phyloP scores from a whole-genome alignment of 2,329 filamentous ascomycete species.

The Ceratocystis alfenasii region DNA sequence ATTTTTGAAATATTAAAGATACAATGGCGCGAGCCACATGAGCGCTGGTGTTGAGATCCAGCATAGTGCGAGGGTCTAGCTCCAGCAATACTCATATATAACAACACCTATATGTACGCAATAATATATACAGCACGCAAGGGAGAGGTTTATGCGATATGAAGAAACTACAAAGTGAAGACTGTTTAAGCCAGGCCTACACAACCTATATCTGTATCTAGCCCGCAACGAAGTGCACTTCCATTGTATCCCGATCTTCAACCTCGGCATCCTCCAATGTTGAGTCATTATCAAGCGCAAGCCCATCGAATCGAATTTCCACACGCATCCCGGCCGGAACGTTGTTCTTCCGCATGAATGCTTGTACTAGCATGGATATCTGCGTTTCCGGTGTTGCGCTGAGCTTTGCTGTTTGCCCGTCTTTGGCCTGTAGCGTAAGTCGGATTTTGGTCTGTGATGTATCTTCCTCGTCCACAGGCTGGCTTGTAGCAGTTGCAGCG shows the following conservation, averaged over 20 bases:
- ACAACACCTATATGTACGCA: too few relatives aligned
- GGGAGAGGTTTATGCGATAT: too few relatives aligned
- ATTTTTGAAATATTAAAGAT: conserved; percentile 77
- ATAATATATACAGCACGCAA: too few relatives aligned
- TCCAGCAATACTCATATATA: not conserved
- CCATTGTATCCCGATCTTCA: conserved; percentile 60
- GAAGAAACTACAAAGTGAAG: too few relatives aligned
- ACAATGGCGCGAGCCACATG: conserved; percentile 67
- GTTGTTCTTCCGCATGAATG: conserved; percentile 45
- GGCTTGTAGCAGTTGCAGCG: not conserved
- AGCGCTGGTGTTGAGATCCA: conserved; percentile 55
- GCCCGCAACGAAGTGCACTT: conserved; percentile 47
- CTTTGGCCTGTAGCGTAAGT: conserved; percentile 43
- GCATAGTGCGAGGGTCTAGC: not conserved
- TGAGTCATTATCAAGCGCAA: conserved; percentile 48
- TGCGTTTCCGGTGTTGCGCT: conserved; percentile 44
- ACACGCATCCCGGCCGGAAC: conserved; percentile 44
- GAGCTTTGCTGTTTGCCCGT: conserved; percentile 39
- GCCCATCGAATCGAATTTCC: conserved; percentile 63
- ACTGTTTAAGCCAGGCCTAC: not conserved
- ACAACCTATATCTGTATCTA: conserved; percentile 27
- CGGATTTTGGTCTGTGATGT: conserved; percentile 31
- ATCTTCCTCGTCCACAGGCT: conserved; percentile 17
- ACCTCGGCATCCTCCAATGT: conserved; percentile 58
- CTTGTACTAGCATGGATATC: conserved; percentile 49